Evolutionary conservation across 331 rosid species (phyloP).

Genomic region (Saraca asoca): DNA sequence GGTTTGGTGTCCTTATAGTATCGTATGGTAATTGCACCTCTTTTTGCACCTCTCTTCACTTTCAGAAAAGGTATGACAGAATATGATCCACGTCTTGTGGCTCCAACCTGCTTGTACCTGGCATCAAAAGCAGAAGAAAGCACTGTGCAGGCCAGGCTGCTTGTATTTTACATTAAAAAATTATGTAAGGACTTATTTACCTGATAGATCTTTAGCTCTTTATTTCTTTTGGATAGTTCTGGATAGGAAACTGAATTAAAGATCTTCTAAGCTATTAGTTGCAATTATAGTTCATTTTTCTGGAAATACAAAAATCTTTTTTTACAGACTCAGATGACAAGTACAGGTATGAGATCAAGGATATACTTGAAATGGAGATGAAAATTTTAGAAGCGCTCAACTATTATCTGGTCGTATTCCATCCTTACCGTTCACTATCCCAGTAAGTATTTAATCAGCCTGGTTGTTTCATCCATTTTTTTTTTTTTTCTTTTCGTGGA

Average conservation of each 20-base stretch:
- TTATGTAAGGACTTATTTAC: slow-evolving; percentile 49
- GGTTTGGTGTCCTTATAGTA: too few species aligned
- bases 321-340: slow-evolving; percentile 80
- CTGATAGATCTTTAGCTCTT: background rate
- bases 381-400: slow-evolving; percentile 91
- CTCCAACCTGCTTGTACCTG: slow-evolving; percentile 90
- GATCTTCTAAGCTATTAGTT: slow-evolving; percentile 22
- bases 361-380: slow-evolving; percentile 98
- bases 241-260: slow-evolving; percentile 27
- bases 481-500: too few species aligned
- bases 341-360: slow-evolving; percentile 79
- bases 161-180: slow-evolving; percentile 79
- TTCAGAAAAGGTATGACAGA: slow-evolving; percentile 85
- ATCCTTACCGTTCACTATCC: slow-evolving; percentile 85
- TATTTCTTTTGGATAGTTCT: slow-evolving; percentile 21
- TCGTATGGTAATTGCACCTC: slow-evolving; percentile 12
- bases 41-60: slow-evolving; percentile 23
- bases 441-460: slow-evolving; percentile 64
- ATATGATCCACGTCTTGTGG: slow-evolving; percentile 91
- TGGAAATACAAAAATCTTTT: slow-evolving; percentile 32
- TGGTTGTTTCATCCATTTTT: slow-evolving; percentile 20
- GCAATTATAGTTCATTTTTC: slow-evolving; percentile 26
- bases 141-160: slow-evolving; percentile 84
- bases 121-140: slow-evolving; percentile 98
- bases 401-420: slow-evolving; percentile 88